Percentiles rank a stretch among this genome's conserved stretches.
Evolutionary conservation across 306 rosid species (phyloP).

Genomic region (Fagus crenata): DNA sequence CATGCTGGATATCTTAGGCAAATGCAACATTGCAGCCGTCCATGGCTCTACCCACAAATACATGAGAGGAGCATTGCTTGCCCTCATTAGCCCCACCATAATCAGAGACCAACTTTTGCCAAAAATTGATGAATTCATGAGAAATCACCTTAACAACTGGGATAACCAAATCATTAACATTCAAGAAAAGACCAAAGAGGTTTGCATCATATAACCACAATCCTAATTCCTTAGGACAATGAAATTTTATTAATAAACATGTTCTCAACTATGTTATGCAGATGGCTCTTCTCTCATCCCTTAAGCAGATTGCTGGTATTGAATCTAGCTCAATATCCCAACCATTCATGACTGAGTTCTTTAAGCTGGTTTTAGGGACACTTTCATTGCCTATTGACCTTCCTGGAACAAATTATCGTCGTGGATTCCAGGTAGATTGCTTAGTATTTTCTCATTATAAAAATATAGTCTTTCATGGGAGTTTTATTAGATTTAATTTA

Average conservation of each 20-base stretch:
- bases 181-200: slow-evolving; percentile 90
- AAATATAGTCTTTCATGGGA: background rate
- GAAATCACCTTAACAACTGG: slow-evolving; percentile 65
- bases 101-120: slow-evolving; percentile 72
- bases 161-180: slow-evolving; percentile 66
- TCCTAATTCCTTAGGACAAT: background rate
- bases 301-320: slow-evolving; percentile 76
- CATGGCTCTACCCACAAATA: slow-evolving; percentile 94
- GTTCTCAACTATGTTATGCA: slow-evolving; percentile 27
- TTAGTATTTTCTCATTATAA: background rate
- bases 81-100: slow-evolving; percentile 68
- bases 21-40: slow-evolving; percentile 91
- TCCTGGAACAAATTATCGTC: slow-evolving; percentile 83
- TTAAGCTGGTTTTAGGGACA: slow-evolving; percentile 84
- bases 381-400: slow-evolving; percentile 85
- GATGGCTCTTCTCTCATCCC: slow-evolving; percentile 86
- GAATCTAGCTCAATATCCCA: slow-evolving; percentile 48
- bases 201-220: slow-evolving; percentile 20
- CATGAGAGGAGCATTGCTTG: slow-evolving; percentile 81
- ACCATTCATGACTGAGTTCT: slow-evolving; percentile 73
- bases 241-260: background rate
- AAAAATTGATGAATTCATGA: slow-evolving; percentile 76
- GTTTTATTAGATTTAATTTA: background rate
- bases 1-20: slow-evolving; percentile 89
- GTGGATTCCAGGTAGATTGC: slow-evolving; percentile 66